phyloP scores from a whole-genome alignment of 495 filamentous ascomycete genomes.

The Aspergillus sclerotioniger region DNA sequence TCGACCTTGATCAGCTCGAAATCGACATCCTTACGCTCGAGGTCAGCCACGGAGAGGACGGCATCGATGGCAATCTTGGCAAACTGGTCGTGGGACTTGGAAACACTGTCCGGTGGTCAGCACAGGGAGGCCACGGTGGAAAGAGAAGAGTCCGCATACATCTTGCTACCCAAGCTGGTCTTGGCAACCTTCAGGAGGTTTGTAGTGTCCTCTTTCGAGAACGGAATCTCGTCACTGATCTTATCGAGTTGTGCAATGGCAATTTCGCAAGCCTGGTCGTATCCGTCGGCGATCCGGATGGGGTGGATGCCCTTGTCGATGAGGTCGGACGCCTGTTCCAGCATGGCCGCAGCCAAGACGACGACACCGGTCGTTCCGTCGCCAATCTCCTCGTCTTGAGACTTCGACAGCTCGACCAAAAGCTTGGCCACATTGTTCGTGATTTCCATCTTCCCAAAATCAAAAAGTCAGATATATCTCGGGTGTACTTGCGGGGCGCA shows the following conservation, averaged over 20 bases:
- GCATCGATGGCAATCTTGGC: constrained; percentile 96
- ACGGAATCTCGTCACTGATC: constrained; percentile 88
- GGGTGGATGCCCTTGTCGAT: constrained; percentile 99
- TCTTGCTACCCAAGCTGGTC: constrained; percentile 97
- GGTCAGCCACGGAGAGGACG: constrained; percentile 92
- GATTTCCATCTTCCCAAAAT: constrained; percentile 79
- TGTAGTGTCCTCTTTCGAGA: constrained; percentile 69
- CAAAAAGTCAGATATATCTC: constrained; percentile 20
- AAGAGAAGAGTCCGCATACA: constrained; percentile 42
- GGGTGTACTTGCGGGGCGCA: not conserved
- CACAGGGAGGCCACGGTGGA: not conserved
- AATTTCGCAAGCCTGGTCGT: constrained; percentile 95
- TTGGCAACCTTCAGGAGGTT: constrained; percentile 92
- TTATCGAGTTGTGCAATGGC: constrained; percentile 86
- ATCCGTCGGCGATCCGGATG: constrained; percentile 96
- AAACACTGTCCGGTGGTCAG: constrained; percentile 59
- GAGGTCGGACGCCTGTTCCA: constrained; percentile 96
- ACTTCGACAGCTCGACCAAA: constrained; percentile 96
- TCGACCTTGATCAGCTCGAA: constrained; percentile 99
- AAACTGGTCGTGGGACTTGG: constrained; percentile 98
- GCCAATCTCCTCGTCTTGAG: constrained; percentile 98
- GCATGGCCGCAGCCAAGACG: constrained; percentile 87
- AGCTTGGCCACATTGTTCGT: constrained; percentile 97
- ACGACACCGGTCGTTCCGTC: constrained; percentile 98
- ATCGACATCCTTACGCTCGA: constrained; percentile 95